Base-by-base conservation (phyloP, 2,329 filamentous ascomycete species). In the Penicillium sp. region DNA sequence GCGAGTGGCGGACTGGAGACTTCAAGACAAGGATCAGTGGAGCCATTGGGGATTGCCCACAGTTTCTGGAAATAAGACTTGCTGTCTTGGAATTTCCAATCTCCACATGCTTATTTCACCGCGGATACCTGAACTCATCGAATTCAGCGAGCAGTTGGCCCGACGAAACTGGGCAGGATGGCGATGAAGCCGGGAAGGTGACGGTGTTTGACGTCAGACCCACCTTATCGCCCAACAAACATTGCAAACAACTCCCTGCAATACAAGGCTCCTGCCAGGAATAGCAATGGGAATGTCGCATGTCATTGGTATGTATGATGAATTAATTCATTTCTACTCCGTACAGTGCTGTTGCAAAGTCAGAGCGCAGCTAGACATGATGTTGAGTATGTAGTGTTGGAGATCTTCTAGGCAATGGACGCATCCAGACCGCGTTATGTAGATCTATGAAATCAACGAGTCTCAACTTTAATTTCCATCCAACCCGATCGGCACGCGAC, bases 121-220 rank as follows among this genome's bases (percentile, higher is more conserved):
- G 37, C 41, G 33, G 32, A 40, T 32, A 15, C 15, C 22, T 42
- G 30, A 45, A 37, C 42, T 42, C 30, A 44, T 47, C 31, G 33
- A 13, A n/a, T 33, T 37, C 42, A 32, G 18, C 28, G 18, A 22
- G 18, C 6, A n/a, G 8, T 33, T 13, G 22, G 22, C 13, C 17
- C 10, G 8, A 22, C 18, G 18, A 34, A 50, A 41, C 36, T 38
- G 33, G 42, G 35, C 30, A 45, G 12, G 37, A 29, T 35, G 28
- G 28, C 36, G 22, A 33, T 29, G 14, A 32, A 12, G 23, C 34
- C 25, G 36, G 35, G 18, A 5, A 22, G 9, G 18, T 22, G 18
- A 22, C 18, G 18, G 18, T 34, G 27, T 31, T 45, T 52, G 50
- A 49, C 48, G 48, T 49, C 44, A 47, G 7, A 11, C 25, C 11